A percentile compares a stretch with the other conserved stretches of the same genome.
Evolutionary conservation across 768 basidiomycete genomes (phyloP).

Genomic region (Xanthoconium stramineum): DNA sequence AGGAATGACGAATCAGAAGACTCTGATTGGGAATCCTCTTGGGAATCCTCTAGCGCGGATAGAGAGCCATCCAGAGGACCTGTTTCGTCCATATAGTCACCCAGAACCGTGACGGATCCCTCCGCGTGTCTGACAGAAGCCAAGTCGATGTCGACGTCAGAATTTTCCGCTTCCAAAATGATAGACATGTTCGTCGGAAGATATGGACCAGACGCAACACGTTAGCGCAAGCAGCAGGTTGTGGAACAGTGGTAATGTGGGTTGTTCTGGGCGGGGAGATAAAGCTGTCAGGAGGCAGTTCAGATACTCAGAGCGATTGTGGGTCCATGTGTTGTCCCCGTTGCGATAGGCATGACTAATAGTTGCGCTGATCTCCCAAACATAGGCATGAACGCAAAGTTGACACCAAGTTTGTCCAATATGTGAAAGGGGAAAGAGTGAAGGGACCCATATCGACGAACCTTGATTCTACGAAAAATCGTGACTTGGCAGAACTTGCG

Average conservation of each 20-base stretch:
- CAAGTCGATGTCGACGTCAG: conserved; percentile 7
- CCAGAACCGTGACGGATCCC: conserved; percentile 9
- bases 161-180: conserved; percentile 11
- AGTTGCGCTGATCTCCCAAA: conserved; percentile 14
- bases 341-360: background rate
- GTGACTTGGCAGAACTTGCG: background rate
- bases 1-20: conserved; percentile 22
- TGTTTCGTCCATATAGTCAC: conserved; percentile 1
- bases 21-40: conserved; percentile 15
- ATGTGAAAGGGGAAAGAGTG: background rate
- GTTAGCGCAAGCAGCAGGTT: background rate
- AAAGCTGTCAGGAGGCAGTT: background rate
- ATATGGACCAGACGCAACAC: background rate
- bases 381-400: conserved; percentile 22
- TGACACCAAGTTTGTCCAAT: conserved; percentile 8
- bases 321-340: conserved; percentile 18
- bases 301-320: conserved; percentile 8
- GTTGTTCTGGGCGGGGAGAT: background rate
- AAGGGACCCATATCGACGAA: conserved; percentile 9
- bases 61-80: background rate
- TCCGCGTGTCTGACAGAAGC: conserved; percentile 3
- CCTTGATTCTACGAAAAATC: conserved; percentile 14
- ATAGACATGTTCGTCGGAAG: conserved; percentile 10
- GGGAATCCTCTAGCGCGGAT: background rate
- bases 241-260: background rate